phyloP scores from a whole-genome alignment of 192 early-diverging fungal genomes.

The Haplosporangium gracile region DNA sequence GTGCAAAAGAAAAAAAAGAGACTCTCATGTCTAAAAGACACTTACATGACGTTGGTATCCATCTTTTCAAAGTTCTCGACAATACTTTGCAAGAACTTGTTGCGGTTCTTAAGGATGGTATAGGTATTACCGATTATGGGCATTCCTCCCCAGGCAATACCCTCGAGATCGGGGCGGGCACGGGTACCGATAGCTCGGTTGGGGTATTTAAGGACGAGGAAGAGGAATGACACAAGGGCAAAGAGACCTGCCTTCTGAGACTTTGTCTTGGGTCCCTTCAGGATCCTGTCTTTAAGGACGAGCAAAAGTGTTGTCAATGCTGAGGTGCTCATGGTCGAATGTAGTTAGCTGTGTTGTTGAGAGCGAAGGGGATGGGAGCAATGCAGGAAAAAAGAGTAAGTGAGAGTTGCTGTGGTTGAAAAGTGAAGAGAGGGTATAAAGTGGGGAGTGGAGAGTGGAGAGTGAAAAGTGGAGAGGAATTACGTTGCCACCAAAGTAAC shows the following conservation, averaged over 20 bases:
- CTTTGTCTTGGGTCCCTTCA: conserved; percentile 26
- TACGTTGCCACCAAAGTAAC: neutral
- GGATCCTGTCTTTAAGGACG: conserved; percentile 38
- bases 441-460: neutral
- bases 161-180: conserved; percentile 37
- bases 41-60: conserved; percentile 31
- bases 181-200: conserved; percentile 53
- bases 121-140: conserved; percentile 50
- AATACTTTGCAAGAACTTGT: conserved; percentile 15
- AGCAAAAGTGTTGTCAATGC: conserved; percentile 19
- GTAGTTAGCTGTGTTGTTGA: neutral
- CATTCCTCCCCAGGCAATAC: conserved; percentile 36
- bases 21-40: neutral
- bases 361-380: neutral
- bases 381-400: neutral
- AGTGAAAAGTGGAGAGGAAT: neutral
- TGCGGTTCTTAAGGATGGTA: conserved; percentile 16
- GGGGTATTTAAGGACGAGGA: conserved; percentile 45
- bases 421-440: no score
- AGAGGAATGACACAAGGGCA: conserved; percentile 31
- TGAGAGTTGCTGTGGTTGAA: neutral
- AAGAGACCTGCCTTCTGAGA: conserved; percentile 34
- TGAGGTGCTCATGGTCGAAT: conserved; percentile 26
- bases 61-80: conserved; percentile 25
- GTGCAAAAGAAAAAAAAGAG: no score